Base-by-base conservation (phyloP, 768 basidiomycete genomes). In the Pilatotrama ljubarskyi region DNA sequence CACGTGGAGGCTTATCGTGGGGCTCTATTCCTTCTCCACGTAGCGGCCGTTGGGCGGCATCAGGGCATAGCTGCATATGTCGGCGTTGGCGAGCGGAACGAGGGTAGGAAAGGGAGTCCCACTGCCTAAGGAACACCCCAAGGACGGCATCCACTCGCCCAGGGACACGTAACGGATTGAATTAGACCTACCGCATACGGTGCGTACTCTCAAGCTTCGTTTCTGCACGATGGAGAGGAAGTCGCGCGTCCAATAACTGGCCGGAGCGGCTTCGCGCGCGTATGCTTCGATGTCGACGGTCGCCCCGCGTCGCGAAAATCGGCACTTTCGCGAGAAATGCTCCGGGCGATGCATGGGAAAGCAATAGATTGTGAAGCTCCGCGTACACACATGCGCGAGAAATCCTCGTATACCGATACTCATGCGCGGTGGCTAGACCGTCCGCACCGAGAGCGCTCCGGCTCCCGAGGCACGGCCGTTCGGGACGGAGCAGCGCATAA, bases 1-100 rank as follows among this genome's bases (percentile, higher is more conserved):
- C 60, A 61, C 60, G 55, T 61, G 60, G 18, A 17, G 54, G 54
- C 60, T 61, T 61, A 61, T 61, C 60, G 60, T 38, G 54, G 54
- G 42, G 60, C 43, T 18, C 60, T 40, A 56, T 48, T 38, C 46
- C 43, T n/a, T 26, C 29, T 42, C 47, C 48, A 52, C 25, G 29
- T 38, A 29, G 48, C 48, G 15, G 56, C 29, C 47, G 47, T 35
- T 47, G 44, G 46, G 37, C 46, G 38, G 37, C 14, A 22, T 13
- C 29, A 55, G 29, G 20, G 7, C 14, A 24, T 4, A 20, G 29
- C 18, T 55, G 55, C 38, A 13, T 42, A 37, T 41, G 20, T 17
- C 32, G 41, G 41, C 25, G 14, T 36, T 51, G 50, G 55, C 46
- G 26, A 20, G 47, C 47, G 47, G 47, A 49, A 57, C 29, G 47